Conservation (phyloP, 371 early-diverging fungal genomes). For the Mortierella sp. region DNA sequence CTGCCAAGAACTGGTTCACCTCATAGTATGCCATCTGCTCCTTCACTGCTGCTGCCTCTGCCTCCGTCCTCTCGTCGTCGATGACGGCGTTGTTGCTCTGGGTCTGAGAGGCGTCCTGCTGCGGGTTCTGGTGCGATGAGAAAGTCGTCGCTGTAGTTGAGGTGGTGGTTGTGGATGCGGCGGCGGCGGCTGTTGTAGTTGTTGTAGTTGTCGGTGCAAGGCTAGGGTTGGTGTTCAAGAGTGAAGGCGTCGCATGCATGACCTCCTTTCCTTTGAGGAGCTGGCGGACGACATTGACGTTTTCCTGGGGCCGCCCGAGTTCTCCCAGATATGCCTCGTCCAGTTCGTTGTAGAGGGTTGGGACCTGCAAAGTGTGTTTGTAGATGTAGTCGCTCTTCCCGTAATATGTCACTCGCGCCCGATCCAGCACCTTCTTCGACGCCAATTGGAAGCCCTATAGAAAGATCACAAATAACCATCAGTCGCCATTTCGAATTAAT, state of each 20-base stretch:
- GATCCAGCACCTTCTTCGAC: neutral
- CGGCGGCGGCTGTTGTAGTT: neutral
- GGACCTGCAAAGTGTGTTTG: neutral
- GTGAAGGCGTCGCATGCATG: neutral
- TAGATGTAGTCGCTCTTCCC: neutral
- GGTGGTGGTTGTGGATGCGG: neutral
- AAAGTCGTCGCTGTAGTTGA: neutral
- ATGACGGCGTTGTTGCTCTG: neutral
- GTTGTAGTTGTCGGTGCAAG: neutral
- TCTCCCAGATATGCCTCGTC: neutral
- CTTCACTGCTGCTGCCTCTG: neutral
- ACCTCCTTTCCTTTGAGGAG: neutral
- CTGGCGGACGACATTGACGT: neutral
- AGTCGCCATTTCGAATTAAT: no score
- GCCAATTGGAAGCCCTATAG: constrained; percentile 2
- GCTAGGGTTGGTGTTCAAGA: neutral
- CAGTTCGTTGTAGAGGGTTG: neutral
- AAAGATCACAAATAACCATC: no score
- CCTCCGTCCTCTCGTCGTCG: neutral
- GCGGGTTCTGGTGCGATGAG: neutral
- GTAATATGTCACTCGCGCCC: neutral
- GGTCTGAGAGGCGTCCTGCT: neutral
- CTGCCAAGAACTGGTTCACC: constrained; percentile 33
- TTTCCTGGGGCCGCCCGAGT: neutral
- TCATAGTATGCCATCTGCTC: constrained; percentile 23